phyloP scores from a whole-genome alignment of 306 rosid genomes.

The Sechiopsis laciniata region DNA sequence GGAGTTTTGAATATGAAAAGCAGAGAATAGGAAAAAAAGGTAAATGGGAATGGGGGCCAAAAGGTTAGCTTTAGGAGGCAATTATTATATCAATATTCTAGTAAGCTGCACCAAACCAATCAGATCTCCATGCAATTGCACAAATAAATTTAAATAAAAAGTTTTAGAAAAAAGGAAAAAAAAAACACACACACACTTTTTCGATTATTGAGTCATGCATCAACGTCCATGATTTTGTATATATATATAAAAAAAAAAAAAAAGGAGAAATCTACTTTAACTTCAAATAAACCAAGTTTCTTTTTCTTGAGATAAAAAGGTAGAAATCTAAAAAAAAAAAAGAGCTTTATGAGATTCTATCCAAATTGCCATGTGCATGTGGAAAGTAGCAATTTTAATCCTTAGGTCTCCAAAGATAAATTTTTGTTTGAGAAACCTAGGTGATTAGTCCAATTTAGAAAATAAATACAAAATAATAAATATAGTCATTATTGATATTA shows the following conservation, averaged over 20 bases:
- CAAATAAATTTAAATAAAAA: too few relatives aligned
- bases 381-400: not conserved
- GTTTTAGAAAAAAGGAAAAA: not conserved
- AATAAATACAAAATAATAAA: too few relatives aligned
- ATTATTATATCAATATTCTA: constrained; percentile 61
- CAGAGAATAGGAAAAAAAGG: constrained; percentile 34
- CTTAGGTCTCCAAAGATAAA: not conserved
- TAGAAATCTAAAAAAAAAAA: not conserved
- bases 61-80: constrained; percentile 7
- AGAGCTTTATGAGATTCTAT: not conserved
- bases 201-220: too few relatives aligned
- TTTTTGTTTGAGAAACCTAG: too few relatives aligned
- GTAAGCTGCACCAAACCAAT: constrained; percentile 73
- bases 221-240: too few relatives aligned
- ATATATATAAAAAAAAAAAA: too few relatives aligned
- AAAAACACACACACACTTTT: not conserved
- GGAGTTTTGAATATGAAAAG: constrained; percentile 46
- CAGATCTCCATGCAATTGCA: constrained; percentile 45
- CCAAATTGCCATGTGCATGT: not conserved
- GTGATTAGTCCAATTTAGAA: too few relatives aligned
- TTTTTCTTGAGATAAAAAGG: not conserved
- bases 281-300: too few relatives aligned
- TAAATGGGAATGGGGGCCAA: constrained; percentile 22
- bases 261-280: too few relatives aligned
- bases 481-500: too few relatives aligned